Evolutionary conservation across 2,329 filamentous ascomycete genomes (phyloP), one percentile per base, ranked within the genome.

Genomic region (Cercospora nicotianae): DNA sequence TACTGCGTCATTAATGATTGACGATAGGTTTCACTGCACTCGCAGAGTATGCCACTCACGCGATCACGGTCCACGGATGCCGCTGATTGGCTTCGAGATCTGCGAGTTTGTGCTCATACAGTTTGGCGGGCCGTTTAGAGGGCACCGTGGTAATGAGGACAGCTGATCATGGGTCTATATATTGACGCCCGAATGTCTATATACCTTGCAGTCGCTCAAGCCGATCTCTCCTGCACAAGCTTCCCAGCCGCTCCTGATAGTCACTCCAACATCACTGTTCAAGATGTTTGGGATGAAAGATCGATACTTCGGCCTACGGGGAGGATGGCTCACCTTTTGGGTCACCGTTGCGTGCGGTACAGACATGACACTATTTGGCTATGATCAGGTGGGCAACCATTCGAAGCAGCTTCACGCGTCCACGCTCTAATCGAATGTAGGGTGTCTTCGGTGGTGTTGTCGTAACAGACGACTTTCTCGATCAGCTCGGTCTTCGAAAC

Each of bases 271-370:
- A 23, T 39, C 20, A 51, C 33, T 20, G 26, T 39, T 28, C 53
- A 67, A 59, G 39, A 70, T 72, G 69, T 73, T 68, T 31, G 68
- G 69, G 18, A 62, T 66, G 53, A 74, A 69, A 65, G 74, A 74
- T 23, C 83, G 81, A 60, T 87, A 85, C 71, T 86, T 86, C 76
- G 84, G 85, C 62, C 72, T 85, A 55, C 83, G 79, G n/a, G 84
- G 84, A 68, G 81, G 80, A 80, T 85, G 83, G 84, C 80, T 87
- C 42, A 86, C 84, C 16, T 85, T 87, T 69, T 87, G 85, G 61
- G 70, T 72, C 13, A 72, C 70, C 23, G 68, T 72, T 26, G 68
- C 70, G 5, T 73, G 71, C 51, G 70, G 67, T 8, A 73, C 70
- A 13, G 82, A 84, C 61, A 85, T 83, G 83, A 82, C 77, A 5